Base-by-base conservation (phyloP, 345 rosid species). In the Euphorbia pulcherrima region DNA sequence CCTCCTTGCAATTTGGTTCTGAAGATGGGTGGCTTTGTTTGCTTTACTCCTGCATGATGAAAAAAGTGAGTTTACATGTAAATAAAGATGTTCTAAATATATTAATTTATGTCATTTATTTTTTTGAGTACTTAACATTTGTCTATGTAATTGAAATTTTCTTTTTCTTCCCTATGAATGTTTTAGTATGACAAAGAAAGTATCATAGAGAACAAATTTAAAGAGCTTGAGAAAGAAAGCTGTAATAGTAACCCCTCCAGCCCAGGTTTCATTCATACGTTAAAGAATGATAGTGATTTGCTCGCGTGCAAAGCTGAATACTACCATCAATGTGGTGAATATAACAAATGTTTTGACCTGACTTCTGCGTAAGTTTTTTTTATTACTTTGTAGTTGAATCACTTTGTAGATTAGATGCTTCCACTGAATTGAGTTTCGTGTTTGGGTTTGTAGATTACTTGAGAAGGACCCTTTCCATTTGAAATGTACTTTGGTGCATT, bases 391-490 rank as follows among this genome's bases (percentile, higher is more conserved):
- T 63, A 60, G 64, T 41, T n/a, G 65, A 37, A 60, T 40, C 27
- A 70, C 48, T 54, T 51, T 67, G 62, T 46, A 50, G 51, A 58
- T 23, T 44, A n/a, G 53, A 50, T 71, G 54, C 71, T 30, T 68
- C 53, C 62, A 57, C 64, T 72, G 58, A 67, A 55, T 64, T 29
- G 24, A 68, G 18, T 70, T 65, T 65, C 66, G 52, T 48, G 47
- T 64, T 69, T 48, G 80, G 58, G 61, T 56, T 78, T 68, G 53
- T 46, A 94, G 97, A 35, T 77, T 91, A 75, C 99, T 94, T 80
- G 97, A 91, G 73, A 94, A 89, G 72, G 99, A 94, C 76, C 99
- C 99, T 71, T 94, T 91, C 80, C 99, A 94, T 81, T 75, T 85
- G 75, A 94, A 89, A 82, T 85, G 87, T 72, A 91, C 93, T 7